These are phyloP conservation scores for Penicillium waksmanii DNA, from an alignment of 495 filamentous ascomycete genomes.

Conservation along the genomic window DNA sequence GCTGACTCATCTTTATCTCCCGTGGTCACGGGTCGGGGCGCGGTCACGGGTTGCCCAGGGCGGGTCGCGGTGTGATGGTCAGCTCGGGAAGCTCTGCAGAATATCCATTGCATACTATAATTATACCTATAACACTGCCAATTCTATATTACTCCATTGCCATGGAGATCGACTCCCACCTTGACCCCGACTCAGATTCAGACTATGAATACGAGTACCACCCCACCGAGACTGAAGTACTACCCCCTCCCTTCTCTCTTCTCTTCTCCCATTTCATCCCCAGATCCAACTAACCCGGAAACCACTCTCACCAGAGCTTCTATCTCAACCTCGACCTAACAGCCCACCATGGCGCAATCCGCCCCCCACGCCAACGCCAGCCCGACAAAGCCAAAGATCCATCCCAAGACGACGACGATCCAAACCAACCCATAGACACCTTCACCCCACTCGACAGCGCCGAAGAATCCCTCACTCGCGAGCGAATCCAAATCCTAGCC, in stretches of 20 bases:
- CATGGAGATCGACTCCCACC: slow-evolving; percentile 31
- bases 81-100: too few relatives aligned
- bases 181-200: slow-evolving; percentile 23
- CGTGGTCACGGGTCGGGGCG: too few relatives aligned
- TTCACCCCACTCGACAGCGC: slow-evolving; percentile 28
- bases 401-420: slow-evolving; percentile 13
- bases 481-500: slow-evolving; percentile 76
- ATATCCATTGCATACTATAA: background rate
- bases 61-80: too few relatives aligned
- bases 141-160: background rate
- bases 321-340: slow-evolving; percentile 59
- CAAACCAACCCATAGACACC: slow-evolving; percentile 10
- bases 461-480: slow-evolving; percentile 31
- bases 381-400: slow-evolving; percentile 15
- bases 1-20: too few relatives aligned
- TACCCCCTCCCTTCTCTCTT: background rate
- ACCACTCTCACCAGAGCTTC: slow-evolving; percentile 43
- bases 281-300: slow-evolving; percentile 3
- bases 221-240: slow-evolving; percentile 59
- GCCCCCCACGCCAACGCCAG: slow-evolving; percentile 37
- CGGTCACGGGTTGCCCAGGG: too few relatives aligned
- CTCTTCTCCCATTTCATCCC: background rate
- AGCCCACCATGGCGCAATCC: slow-evolving; percentile 45
- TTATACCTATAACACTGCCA: background rate
- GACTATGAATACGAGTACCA: slow-evolving; percentile 70